Conservation (phyloP, 305 asterid genomes). For the Coffea humblotiana region DNA sequence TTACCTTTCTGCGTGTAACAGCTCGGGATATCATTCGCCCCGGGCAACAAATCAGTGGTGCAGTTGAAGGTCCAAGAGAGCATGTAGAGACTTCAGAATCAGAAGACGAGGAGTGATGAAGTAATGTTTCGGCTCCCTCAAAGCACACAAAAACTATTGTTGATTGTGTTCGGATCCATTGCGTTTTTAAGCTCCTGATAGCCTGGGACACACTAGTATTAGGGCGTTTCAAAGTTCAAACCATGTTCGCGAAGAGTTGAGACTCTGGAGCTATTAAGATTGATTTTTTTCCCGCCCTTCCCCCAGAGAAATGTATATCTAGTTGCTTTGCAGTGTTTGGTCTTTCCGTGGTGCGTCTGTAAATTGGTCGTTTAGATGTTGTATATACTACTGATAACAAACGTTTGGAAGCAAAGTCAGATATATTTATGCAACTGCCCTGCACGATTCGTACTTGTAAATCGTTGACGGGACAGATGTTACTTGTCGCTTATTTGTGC, state of each 20-base stretch:
- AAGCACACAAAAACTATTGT: no score
- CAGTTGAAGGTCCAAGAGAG: conserved; percentile 50
- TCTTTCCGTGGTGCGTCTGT: not conserved
- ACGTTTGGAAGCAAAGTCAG: not conserved
- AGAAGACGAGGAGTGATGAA: conserved; percentile 40
- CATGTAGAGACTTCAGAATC: conserved; percentile 61
- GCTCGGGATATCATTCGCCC: conserved; percentile 50
- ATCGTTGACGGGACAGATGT: not conserved
- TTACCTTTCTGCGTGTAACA: conserved; percentile 29
- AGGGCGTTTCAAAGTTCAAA: not conserved
- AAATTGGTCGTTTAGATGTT: not conserved
- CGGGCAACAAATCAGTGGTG: conserved; percentile 35
- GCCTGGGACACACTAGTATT: not conserved
- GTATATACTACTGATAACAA: no score
- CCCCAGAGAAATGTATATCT: not conserved
- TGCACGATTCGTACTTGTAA: not conserved
- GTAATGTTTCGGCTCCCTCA: not conserved
- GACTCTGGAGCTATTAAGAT: not conserved
- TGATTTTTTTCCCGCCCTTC: not conserved
- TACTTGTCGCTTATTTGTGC: not conserved
- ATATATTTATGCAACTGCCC: not conserved
- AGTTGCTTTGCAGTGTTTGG: not conserved
- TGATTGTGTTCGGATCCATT: not conserved
- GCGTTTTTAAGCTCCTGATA: conserved; percentile 4
- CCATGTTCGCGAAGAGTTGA: not conserved